Evolutionary conservation across 208 protist genomes (phyloP), one percentile per base, ranked within the genome.

Genomic region (Leishmania braziliensis): DNA sequence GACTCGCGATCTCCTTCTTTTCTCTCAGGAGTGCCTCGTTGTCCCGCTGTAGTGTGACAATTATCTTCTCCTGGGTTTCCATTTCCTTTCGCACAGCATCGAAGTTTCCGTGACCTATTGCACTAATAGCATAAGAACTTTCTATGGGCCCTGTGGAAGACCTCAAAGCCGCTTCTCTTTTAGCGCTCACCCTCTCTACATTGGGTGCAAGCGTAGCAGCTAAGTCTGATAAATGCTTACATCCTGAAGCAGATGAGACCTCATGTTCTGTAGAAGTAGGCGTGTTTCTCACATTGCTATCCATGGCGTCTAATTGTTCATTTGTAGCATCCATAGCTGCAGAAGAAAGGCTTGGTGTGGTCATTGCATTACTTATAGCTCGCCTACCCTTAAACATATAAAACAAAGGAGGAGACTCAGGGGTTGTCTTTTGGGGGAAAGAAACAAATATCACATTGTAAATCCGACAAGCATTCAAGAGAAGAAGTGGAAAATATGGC

Each of bases 61-160:
- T 85, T 53, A 97, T 91, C 81, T 81, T 84, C 33, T 96, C 93
- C 65, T 94, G 91, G 39, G 92, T 93, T 43, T 88, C 73, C 66
- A 96, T 85, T 60, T 94, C 91, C 50, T 79, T 87, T 53, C 62
- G 83, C 6, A 94, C 50, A 50, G 60, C 46, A n/a, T 90, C 84
- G 14, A 87, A 69, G 29, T 84, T 77, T 0, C 79, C 79, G 16
- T 63, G 26, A 5, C 6, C n/a, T 36, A 46, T 43, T 26, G 50
- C 20, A 16, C 20, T 48, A 3, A 4, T 77, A 51, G 5, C 14
- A 46, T 65, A 46, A 26, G n/a, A 43, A 36, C 53, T 77, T 63
- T 65, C 54, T 26, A 36, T 71, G 4, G 54, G 66, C 46, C 50
- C 71, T 46, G n/a, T 60, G 20, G 51, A 56, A 29, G 26, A 9